These are phyloP conservation scores for Prunus armeniaca DNA, from an alignment of 306 rosid genomes.

Conservation along the genomic window DNA sequence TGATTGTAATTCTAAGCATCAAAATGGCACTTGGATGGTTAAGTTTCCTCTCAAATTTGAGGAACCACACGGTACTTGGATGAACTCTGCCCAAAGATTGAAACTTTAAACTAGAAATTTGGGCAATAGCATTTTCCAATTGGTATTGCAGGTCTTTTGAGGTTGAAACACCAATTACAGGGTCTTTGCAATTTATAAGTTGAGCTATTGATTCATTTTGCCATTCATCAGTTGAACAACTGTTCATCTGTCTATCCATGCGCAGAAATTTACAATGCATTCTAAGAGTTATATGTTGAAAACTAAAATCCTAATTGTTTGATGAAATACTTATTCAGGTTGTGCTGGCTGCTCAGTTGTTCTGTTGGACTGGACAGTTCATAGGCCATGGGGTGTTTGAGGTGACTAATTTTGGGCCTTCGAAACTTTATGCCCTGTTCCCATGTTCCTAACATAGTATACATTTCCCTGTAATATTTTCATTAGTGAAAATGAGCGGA, in stretches of 20 bases:
- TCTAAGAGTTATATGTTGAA: neutral
- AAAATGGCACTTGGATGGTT: neutral
- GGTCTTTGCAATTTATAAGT: too few species aligned
- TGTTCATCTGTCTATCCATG: neutral
- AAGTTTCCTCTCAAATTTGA: neutral
- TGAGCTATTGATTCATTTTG: too few species aligned
- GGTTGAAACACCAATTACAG: neutral
- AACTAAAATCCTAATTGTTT: neutral
- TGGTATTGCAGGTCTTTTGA: neutral
- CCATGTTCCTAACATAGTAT: conserved; percentile 4
- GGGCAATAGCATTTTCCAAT: neutral
- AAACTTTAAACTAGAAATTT: neutral
- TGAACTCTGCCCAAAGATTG: conserved; percentile 1
- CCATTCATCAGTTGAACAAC: neutral
- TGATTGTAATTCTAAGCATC: too few species aligned
- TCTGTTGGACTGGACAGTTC: conserved; percentile 88
- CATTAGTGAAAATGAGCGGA: neutral
- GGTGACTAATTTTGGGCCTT: conserved; percentile 39
- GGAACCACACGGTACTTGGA: neutral
- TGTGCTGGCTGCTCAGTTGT: conserved; percentile 64
- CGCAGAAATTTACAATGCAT: neutral
- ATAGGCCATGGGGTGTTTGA: conserved; percentile 91
- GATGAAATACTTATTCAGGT: conserved; percentile 42
- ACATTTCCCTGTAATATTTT: neutral
- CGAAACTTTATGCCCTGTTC: conserved; percentile 7